Conservation (phyloP, 495 filamentous ascomycete genomes). For the Trypethelium eluteriae region DNA sequence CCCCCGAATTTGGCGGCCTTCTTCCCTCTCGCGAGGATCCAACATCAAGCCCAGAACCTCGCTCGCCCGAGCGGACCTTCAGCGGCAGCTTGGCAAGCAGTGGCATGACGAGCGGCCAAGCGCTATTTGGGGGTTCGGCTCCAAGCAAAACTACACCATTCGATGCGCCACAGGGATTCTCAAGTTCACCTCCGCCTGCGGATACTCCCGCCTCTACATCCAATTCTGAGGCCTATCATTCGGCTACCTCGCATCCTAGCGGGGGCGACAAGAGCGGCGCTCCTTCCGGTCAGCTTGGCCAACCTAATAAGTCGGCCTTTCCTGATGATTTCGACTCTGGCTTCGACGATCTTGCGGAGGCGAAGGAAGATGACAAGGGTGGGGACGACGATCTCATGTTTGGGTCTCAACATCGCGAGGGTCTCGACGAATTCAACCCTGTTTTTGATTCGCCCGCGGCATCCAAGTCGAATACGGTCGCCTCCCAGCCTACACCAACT, state of each 20-base stretch:
- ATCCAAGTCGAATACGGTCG: conserved; percentile 49
- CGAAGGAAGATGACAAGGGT: conserved; percentile 78
- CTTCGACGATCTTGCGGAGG: conserved; percentile 81
- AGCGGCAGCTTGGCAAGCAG: conserved; percentile 22
- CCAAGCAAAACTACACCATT: conserved; percentile 18
- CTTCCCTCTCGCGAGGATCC: conserved; percentile 59
- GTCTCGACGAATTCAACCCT: conserved; percentile 61
- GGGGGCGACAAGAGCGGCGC: conserved; percentile 25
- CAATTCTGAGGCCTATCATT: conserved; percentile 34
- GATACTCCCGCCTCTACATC: conserved; percentile 23
- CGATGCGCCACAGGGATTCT: conserved; percentile 13
- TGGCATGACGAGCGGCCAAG: conserved; percentile 22
- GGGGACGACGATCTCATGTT: conserved; percentile 49
- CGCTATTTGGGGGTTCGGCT: conserved; percentile 27
- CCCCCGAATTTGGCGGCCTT: conserved; percentile 56
- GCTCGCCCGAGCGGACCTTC: conserved; percentile 31
- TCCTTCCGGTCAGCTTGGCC: conserved; percentile 27
- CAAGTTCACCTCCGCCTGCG: conserved; percentile 24
- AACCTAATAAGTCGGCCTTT: conserved; percentile 36
- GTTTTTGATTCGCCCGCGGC: conserved; percentile 49
- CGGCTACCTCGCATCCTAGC: conserved; percentile 30
- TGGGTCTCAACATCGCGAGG: conserved; percentile 35
- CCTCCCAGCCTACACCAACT: conserved; percentile 43
- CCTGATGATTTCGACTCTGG: conserved; percentile 74
- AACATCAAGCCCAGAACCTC: conserved; percentile 33